These are phyloP conservation scores for Gracilaria vermiculophylla DNA, from an alignment of 23 red algal genomes.

Conservation along the genomic window DNA sequence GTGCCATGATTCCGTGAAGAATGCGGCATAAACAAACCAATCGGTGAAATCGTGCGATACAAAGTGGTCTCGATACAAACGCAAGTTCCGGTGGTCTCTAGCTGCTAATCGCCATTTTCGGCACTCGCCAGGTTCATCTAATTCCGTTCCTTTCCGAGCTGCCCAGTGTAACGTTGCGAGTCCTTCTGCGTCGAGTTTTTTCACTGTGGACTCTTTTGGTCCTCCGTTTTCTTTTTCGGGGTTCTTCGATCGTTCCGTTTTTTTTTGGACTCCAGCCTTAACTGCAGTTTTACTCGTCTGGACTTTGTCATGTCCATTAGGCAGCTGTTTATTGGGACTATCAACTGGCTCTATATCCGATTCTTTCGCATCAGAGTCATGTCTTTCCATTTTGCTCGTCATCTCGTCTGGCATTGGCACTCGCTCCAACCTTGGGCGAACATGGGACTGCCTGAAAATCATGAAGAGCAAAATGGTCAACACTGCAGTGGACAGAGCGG, in stretches of 20 bases:
- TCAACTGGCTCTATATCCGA: neutral
- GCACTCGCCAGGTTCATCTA: conserved; percentile 12
- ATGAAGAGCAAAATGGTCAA: neutral
- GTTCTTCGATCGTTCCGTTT: neutral
- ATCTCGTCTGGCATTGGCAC: conserved; percentile 13
- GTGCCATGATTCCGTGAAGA: conserved; percentile 43
- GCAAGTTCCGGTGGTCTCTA: neutral
- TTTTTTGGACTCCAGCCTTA: neutral
- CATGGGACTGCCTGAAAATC: neutral
- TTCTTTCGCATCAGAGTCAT: neutral
- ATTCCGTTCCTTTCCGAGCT: neutral
- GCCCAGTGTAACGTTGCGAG: neutral
- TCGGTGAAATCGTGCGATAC: conserved; percentile 31
- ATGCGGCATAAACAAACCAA: conserved; percentile 48
- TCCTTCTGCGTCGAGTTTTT: neutral
- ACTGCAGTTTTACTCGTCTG: neutral
- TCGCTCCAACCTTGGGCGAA: neutral
- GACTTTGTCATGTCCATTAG: neutral
- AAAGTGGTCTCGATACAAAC: conserved; percentile 39
- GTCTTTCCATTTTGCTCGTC: neutral
- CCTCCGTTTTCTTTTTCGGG: neutral
- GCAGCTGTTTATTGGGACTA: neutral
- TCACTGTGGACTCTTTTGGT: neutral
- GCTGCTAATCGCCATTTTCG: conserved; percentile 16
- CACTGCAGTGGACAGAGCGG: neutral